Evolutionary conservation across 2,329 filamentous ascomycete genomes (phyloP).

Genomic region (Xylaria sp.): DNA sequence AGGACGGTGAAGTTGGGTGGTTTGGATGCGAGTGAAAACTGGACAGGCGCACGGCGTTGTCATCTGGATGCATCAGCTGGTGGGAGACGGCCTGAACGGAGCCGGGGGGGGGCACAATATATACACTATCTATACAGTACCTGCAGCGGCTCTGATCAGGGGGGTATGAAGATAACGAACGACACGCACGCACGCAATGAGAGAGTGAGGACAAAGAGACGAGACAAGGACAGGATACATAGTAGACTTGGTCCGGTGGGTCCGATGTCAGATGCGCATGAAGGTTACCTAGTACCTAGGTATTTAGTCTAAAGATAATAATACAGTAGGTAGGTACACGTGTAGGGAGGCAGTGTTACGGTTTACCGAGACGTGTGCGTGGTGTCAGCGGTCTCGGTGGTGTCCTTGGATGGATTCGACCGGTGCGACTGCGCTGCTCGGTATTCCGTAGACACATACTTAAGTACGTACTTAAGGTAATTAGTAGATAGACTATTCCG

Average conservation of each 20-base stretch:
- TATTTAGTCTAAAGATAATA: background rate
- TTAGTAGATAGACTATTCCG: background rate
- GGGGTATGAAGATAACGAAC: too few relatives aligned
- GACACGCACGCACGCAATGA: background rate
- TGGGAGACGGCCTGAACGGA: background rate
- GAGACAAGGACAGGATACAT: background rate
- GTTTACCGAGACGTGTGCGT: too few relatives aligned
- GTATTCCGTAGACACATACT: too few relatives aligned
- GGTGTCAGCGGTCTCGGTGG: too few relatives aligned
- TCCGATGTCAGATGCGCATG: background rate
- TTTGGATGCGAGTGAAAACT: constrained; percentile 34
- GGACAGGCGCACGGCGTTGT: constrained; percentile 37
- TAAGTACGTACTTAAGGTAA: background rate
- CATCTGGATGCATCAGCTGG: constrained; percentile 34
- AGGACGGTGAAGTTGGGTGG: constrained; percentile 27
- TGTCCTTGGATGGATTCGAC: too few relatives aligned
- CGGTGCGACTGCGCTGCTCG: too few relatives aligned
- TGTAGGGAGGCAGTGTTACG: background rate
- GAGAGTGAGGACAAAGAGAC: too few relatives aligned
- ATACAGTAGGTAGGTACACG: background rate
- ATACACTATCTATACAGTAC: background rate
- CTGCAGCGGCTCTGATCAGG: background rate
- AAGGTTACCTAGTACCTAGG: too few relatives aligned
- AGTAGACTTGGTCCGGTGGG: background rate
- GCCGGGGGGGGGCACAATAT: background rate